A percentile compares a stretch with the other conserved stretches of the same genome.
phyloP scores from a whole-genome alignment of 805 yeast species.

The Torulaspora maleeae region DNA sequence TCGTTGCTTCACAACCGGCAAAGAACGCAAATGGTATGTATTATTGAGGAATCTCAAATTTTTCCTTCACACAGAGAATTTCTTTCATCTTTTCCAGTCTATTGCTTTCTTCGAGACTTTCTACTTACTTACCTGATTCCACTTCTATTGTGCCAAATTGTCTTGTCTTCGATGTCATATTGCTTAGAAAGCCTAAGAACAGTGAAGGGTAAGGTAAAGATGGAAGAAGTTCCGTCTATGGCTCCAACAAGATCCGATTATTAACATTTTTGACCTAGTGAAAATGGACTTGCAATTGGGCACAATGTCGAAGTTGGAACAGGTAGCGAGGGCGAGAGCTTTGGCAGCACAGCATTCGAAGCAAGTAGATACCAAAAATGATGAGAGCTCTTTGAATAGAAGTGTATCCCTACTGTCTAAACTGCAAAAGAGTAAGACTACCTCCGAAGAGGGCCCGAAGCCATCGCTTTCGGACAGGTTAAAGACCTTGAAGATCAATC shows the following conservation, averaged over 20 bases:
- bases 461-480: conserved; percentile 10
- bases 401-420: conserved; percentile 12
- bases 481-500: background rate
- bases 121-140: conserved; percentile 8
- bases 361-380: background rate
- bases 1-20: conserved; percentile 11
- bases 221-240: conserved; percentile 1
- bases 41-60: conserved; percentile 7
- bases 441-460: background rate
- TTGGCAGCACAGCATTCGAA: conserved; percentile 7
- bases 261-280: conserved; percentile 14
- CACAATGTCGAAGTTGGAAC: conserved; percentile 17
- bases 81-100: conserved; percentile 23
- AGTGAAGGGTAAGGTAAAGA: conserved; percentile 4
- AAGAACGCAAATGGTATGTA: conserved; percentile 45
- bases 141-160: conserved; percentile 1
- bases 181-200: background rate
- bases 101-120: conserved; percentile 1
- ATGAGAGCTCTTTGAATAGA: conserved; percentile 2
- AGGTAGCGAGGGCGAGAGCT: conserved; percentile 14
- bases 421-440: conserved; percentile 6
- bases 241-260: conserved; percentile 2
- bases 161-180: background rate
- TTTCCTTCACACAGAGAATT: background rate
- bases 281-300: conserved; percentile 7